Evolutionary conservation across 306 rosid genomes (phyloP), one percentile per base, ranked within the genome.

Genomic region (Medicago arabica): DNA sequence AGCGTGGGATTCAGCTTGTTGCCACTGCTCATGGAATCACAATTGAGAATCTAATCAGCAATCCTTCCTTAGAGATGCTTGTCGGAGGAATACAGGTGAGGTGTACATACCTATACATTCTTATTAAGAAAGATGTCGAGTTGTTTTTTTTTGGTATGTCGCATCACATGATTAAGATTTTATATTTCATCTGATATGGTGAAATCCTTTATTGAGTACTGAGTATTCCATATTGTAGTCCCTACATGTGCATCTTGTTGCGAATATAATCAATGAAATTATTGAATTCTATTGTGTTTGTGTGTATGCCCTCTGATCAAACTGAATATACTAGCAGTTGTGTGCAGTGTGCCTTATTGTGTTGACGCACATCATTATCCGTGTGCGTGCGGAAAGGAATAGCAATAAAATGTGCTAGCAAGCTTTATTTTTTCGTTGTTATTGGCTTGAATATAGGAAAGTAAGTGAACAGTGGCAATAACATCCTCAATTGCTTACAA

Each of bases 21-120:
- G 99, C 97, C 65, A 95, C 99, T 44, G 97, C 99, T 79, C 99
- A 95, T 84, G 99, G 99, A 80, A 78, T 95, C 81, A 95, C 97
- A 63, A 95, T 95, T 58, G 96, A 92, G 87, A 95, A 95, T 82
- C 78, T 95, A 80, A 92, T 89, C 67, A 95, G 87, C 88, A 95
- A 90, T 79, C 99, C 97, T 67, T 90, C 95, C 9, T 74, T 89
- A 81, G 99, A 95, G 83, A 95, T 95, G 99, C 96, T 95, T 38
- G 93, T 95, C 71, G 99, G 99, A 69, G 97, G 99, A 84, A 85
- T 92, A 85, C 97, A 95, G 97, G 99, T 95, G 80, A 77, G 78
- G 7, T 74, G 60, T 58, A 23, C 53, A 65, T 66, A 23, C 61
- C 60, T 28, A 28, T 3, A 28, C 31, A 28, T 28, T 28, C 31